Evolutionary conservation across 768 basidiomycete genomes (phyloP).

Genomic region (Pholiota molesta): DNA sequence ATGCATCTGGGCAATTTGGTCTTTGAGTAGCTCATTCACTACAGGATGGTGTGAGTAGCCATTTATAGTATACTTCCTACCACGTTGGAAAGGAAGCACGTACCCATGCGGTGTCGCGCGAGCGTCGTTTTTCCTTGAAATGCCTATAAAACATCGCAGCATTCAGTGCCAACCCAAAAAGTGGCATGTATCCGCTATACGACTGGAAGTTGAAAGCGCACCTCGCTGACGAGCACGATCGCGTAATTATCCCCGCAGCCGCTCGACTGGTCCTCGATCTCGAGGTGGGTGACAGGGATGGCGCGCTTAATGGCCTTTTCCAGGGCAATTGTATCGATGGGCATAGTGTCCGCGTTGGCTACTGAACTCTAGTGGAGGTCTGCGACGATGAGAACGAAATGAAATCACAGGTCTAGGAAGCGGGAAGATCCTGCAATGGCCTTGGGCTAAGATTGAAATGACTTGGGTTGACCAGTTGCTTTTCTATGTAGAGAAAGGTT

Average conservation of each 20-base stretch:
- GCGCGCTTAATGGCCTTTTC: slow-evolving; percentile 66
- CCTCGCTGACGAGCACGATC: slow-evolving; percentile 77
- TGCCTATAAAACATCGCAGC: slow-evolving; percentile 38
- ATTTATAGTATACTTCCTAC: not conserved
- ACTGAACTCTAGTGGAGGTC: not conserved
- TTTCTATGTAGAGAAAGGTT: not conserved
- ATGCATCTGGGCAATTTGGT: slow-evolving; percentile 78
- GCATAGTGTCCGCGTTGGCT: slow-evolving; percentile 45
- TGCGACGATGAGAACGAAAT: not conserved
- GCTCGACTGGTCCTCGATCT: slow-evolving; percentile 76
- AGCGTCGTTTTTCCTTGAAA: slow-evolving; percentile 85
- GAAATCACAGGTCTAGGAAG: not conserved
- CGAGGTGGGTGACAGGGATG: slow-evolving; percentile 65
- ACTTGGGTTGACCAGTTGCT: not conserved
- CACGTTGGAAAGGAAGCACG: slow-evolving; percentile 22
- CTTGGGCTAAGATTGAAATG: no score
- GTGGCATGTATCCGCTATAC: not conserved
- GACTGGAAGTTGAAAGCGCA: slow-evolving; percentile 28
- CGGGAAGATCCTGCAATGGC: not conserved
- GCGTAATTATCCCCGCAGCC: slow-evolving; percentile 83
- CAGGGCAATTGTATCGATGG: slow-evolving; percentile 56
- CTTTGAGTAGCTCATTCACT: slow-evolving; percentile 82
- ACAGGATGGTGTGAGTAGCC: not conserved
- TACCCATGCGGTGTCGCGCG: slow-evolving; percentile 73
- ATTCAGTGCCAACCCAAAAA: not conserved